A percentile compares a stretch with the other conserved stretches of the same genome.
These are phyloP conservation scores for Ophiostoma ips DNA, from an alignment of 2,329 filamentous ascomycete genomes.

Conservation along the genomic window DNA sequence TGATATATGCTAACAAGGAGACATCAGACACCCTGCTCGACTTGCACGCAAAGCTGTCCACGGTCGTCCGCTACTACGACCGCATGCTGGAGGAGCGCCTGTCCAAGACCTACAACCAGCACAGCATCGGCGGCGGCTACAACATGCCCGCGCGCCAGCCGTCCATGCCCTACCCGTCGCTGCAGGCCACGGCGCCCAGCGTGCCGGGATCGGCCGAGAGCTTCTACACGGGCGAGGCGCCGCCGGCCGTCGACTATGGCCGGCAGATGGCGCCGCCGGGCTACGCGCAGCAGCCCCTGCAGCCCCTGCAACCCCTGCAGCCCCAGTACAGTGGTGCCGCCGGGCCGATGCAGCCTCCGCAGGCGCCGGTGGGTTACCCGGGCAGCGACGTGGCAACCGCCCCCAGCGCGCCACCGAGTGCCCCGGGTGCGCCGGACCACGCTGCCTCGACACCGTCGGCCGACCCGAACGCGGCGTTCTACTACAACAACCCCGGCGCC, in stretches of 20 bases:
- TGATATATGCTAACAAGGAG: too few species aligned
- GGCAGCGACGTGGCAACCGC: background rate
- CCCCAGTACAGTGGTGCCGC: conserved; percentile 22
- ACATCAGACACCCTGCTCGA: conserved; percentile 93
- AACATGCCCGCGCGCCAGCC: conserved; percentile 38
- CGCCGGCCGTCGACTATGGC: conserved; percentile 30
- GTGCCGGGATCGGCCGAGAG: conserved; percentile 52
- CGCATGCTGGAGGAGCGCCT: conserved; percentile 93
- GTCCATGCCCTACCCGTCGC: conserved; percentile 55
- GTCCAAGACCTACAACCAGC: conserved; percentile 81
- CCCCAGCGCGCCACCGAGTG: conserved; percentile 1
- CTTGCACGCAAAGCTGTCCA: conserved; percentile 86
- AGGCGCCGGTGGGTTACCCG: conserved; percentile 2
- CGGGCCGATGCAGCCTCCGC: conserved; percentile 12
- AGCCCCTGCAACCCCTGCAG: background rate
- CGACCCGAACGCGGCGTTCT: conserved; percentile 44
- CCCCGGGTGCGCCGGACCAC: conserved; percentile 19
- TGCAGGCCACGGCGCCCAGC: conserved; percentile 35
- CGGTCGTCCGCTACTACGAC: conserved; percentile 94
- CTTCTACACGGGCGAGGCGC: conserved; percentile 59
- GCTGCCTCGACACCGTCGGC: conserved; percentile 22
- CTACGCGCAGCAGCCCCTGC: background rate
- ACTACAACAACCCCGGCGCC: conserved; percentile 32
- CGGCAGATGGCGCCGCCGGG: conserved; percentile 16
- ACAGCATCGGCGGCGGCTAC: conserved; percentile 54